phyloP scores from a whole-genome alignment of 164 flowering plant species.

The Aristolochia fimbriata region DNA sequence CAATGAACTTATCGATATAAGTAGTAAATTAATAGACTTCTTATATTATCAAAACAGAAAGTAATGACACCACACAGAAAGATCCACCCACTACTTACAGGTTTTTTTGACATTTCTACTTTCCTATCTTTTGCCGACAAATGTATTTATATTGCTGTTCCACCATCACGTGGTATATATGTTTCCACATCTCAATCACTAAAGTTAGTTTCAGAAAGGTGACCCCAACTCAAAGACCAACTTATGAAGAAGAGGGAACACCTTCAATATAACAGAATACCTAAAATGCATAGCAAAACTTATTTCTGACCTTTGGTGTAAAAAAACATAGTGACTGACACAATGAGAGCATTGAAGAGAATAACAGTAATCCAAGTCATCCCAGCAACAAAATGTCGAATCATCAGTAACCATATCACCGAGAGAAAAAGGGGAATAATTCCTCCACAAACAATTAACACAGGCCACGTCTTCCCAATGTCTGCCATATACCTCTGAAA shows the following conservation, averaged over 20 bases:
- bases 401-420: constrained; percentile 82
- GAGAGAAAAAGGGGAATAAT: constrained; percentile 79
- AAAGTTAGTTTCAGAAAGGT: no score
- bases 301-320: constrained; percentile 80
- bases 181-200: no score
- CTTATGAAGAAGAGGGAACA: not conserved
- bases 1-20: no score
- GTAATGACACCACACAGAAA: no score
- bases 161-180: no score
- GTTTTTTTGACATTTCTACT: no score
- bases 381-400: constrained; percentile 84
- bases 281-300: not conserved
- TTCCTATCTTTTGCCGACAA: no score
- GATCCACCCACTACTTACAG: no score
- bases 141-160: no score
- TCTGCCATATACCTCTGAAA: constrained; percentile 95
- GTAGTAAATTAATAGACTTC: no score
- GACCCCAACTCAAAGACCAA: no score
- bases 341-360: constrained; percentile 65
- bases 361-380: constrained; percentile 97
- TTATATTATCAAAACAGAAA: no score
- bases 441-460: constrained; percentile 93
- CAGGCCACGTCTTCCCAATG: constrained; percentile 91
- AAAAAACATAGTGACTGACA: constrained; percentile 82
- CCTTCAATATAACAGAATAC: not conserved